phyloP scores from a whole-genome alignment of 306 rosid species.

The Quercus engelmannii region DNA sequence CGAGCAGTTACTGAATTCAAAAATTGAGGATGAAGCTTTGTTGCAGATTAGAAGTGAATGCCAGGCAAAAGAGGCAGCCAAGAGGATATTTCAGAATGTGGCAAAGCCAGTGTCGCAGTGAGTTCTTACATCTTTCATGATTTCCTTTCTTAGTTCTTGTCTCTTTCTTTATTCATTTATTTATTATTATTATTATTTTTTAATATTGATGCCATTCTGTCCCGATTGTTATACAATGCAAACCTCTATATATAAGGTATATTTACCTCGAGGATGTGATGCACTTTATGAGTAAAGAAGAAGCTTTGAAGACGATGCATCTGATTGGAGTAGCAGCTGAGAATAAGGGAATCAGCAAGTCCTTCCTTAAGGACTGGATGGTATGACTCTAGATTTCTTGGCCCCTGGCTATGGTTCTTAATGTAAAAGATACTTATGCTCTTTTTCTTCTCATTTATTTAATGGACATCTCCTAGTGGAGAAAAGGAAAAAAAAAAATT shows the following conservation, averaged over 20 bases:
- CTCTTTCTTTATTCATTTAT: background rate
- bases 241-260: constrained; percentile 4
- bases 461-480: too few relatives aligned
- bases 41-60: constrained; percentile 33
- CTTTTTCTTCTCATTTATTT: background rate
- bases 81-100: constrained; percentile 27
- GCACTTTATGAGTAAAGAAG: constrained; percentile 35
- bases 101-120: constrained; percentile 30
- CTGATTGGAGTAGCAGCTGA: constrained; percentile 14
- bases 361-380: constrained; percentile 35
- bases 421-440: background rate
- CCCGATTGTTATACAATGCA: background rate
- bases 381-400: constrained; percentile 7
- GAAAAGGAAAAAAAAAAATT: too few relatives aligned
- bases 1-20: constrained; percentile 22
- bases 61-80: constrained; percentile 39
- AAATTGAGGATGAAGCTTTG: constrained; percentile 16
- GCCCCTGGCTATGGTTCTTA: background rate
- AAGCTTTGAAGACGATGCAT: constrained; percentile 30
- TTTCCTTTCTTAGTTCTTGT: background rate
- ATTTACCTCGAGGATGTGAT: constrained; percentile 31
- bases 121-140: background rate
- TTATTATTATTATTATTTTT: too few relatives aligned
- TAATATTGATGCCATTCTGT: background rate
- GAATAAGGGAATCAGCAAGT: constrained; percentile 6